These are phyloP conservation scores for Vitis rotundifolia DNA, from an alignment of 164 flowering plant genomes.

Conservation along the genomic window DNA sequence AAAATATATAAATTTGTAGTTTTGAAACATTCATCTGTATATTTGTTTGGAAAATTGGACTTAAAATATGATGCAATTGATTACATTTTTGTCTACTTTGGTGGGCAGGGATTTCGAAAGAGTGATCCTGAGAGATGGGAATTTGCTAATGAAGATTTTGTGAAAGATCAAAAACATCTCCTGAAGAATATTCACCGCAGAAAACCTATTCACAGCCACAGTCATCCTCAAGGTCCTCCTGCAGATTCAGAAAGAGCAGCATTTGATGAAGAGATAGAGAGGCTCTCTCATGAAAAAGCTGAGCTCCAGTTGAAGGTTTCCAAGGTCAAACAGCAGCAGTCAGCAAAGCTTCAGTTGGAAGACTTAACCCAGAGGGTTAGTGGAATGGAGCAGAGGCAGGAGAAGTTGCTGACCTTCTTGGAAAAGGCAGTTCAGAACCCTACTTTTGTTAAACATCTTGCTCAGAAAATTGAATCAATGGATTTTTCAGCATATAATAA, in stretches of 20 bases:
- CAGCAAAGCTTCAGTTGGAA: slow-evolving; percentile 61
- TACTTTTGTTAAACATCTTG: slow-evolving; percentile 61
- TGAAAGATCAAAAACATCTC: slow-evolving; percentile 83
- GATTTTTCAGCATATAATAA: slow-evolving; percentile 70
- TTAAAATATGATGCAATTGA: background rate
- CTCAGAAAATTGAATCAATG: slow-evolving; percentile 59
- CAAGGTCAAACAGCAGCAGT: slow-evolving; percentile 49
- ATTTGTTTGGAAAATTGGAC: background rate
- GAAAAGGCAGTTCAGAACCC: slow-evolving; percentile 64
- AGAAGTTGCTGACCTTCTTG: slow-evolving; percentile 44
- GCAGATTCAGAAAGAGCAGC: slow-evolving; percentile 81
- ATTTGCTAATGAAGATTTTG: slow-evolving; percentile 87
- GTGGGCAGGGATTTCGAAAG: slow-evolving; percentile 80
- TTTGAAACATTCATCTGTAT: background rate
- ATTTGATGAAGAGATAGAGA: slow-evolving; percentile 83
- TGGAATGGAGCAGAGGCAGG: slow-evolving; percentile 78
- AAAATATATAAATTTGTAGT: background rate
- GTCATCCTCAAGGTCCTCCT: slow-evolving; percentile 62
- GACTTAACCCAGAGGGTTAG: slow-evolving; percentile 41
- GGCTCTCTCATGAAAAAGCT: slow-evolving; percentile 65
- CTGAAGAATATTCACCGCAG: slow-evolving; percentile 88
- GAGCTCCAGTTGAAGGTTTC: slow-evolving; percentile 49
- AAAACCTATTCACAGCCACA: slow-evolving; percentile 94
- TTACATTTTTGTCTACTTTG: background rate
- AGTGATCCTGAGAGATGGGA: slow-evolving; percentile 96